These are phyloP conservation scores for Epichloe aotearoae DNA, from an alignment of 2,329 filamentous ascomycete species.

Conservation along the genomic window DNA sequence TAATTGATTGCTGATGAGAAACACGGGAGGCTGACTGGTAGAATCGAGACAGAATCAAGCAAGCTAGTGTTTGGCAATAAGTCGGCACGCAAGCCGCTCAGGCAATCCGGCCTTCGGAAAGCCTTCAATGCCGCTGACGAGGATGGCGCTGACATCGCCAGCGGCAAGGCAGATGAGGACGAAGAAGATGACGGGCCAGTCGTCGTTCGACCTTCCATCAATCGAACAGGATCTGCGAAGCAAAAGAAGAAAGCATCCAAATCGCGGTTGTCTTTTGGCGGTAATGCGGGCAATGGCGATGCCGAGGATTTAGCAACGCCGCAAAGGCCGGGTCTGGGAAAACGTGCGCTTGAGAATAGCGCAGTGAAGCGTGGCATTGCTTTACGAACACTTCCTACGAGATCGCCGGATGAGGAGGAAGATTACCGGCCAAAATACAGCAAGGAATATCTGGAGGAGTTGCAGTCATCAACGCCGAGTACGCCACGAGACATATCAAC, in stretches of 20 bases:
- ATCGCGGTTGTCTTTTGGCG: conserved; percentile 62
- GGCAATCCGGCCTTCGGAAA: conserved; percentile 45
- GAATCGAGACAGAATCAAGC: conserved; percentile 15
- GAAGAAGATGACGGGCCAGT: conserved; percentile 33
- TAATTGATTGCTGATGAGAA: conserved; percentile 18
- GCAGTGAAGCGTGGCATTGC: conserved; percentile 41
- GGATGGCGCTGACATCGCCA: conserved; percentile 11
- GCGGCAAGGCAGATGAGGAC: conserved; percentile 19
- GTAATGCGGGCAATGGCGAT: conserved; percentile 36
- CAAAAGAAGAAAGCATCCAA: conserved; percentile 53
- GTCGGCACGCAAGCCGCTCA: conserved; percentile 36
- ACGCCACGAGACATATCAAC: conserved; percentile 54
- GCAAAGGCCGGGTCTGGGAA: conserved; percentile 53
- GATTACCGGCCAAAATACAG: conserved; percentile 69
- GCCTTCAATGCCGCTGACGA: conserved; percentile 36
- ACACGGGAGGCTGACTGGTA: conserved; percentile 20
- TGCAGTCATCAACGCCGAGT: conserved; percentile 74
- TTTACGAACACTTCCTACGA: conserved; percentile 38
- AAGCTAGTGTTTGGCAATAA: conserved; percentile 29
- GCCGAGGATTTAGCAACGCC: conserved; percentile 39
- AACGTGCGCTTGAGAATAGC: conserved; percentile 54
- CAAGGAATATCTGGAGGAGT: conserved; percentile 72
- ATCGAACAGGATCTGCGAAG: conserved; percentile 34
- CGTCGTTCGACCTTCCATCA: conserved; percentile 34
- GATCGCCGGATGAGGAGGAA: conserved; percentile 38